phyloP scores from a whole-genome alignment of 78 protist species.

The Tieghemostelium lacteum region DNA sequence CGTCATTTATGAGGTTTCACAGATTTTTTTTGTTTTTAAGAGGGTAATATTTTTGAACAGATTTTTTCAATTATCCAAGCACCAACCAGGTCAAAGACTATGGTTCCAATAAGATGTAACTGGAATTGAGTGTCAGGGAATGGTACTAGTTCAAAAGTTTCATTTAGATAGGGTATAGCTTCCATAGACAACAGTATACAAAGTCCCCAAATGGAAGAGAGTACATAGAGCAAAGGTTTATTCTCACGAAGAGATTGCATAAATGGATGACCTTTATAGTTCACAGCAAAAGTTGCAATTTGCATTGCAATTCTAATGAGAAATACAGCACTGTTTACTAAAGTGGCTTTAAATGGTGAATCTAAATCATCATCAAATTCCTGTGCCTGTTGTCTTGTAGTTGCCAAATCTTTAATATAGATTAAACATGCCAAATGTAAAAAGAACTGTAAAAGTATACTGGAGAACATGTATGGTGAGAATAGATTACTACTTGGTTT shows the following conservation, averaged over 20 bases:
- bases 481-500: slow-evolving; percentile 90
- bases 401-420: slow-evolving; percentile 8
- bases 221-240: slow-evolving; percentile 41
- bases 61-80: slow-evolving; percentile 60
- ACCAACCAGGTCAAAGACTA: slow-evolving; percentile 46
- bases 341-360: slow-evolving; percentile 87
- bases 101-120: slow-evolving; percentile 22
- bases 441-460: slow-evolving; percentile 90
- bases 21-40: no score
- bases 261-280: slow-evolving; percentile 91
- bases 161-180: slow-evolving; percentile 28
- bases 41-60: background rate
- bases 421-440: slow-evolving; percentile 87
- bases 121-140: slow-evolving; percentile 41
- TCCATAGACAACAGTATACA: slow-evolving; percentile 40
- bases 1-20: no score
- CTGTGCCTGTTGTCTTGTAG: background rate
- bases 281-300: slow-evolving; percentile 92
- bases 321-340: slow-evolving; percentile 89
- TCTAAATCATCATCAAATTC: slow-evolving; percentile 53
- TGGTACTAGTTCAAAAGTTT: slow-evolving; percentile 47
- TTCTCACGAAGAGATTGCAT: slow-evolving; percentile 85
- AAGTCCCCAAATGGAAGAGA: slow-evolving; percentile 49
- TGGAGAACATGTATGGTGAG: slow-evolving; percentile 82
- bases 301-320: slow-evolving; percentile 83